phyloP scores from a whole-genome alignment of 2,329 filamentous ascomycete genomes.

The Ophiostoma populinum region DNA sequence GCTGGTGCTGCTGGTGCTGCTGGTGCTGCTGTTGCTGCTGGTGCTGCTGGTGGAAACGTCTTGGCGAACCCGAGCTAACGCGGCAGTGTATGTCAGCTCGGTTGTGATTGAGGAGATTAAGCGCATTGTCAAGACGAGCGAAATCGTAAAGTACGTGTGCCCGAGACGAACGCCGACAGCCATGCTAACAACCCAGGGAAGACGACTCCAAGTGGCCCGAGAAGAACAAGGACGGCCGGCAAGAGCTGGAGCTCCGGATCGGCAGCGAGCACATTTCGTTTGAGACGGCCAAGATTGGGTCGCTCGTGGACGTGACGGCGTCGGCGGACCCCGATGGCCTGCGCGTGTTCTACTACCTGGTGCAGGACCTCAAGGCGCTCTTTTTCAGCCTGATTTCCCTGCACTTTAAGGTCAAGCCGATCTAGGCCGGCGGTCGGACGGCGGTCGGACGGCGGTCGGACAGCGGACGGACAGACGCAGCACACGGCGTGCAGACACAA shows the following conservation, averaged over 20 bases:
- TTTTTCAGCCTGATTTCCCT: slow-evolving; percentile 92
- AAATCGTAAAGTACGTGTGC: slow-evolving; percentile 75
- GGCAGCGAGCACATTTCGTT: slow-evolving; percentile 96
- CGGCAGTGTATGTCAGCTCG: slow-evolving; percentile 82
- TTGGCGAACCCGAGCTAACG: slow-evolving; percentile 4
- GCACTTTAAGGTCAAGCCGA: slow-evolving; percentile 91
- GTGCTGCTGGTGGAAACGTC: too few species aligned
- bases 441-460: background rate
- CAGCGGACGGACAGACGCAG: background rate
- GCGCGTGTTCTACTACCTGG: slow-evolving; percentile 95
- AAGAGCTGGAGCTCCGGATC: slow-evolving; percentile 86
- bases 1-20: too few species aligned
- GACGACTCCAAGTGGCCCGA: slow-evolving; percentile 97
- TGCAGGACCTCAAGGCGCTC: slow-evolving; percentile 90
- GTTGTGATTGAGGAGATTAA: slow-evolving; percentile 86
- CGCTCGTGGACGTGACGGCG: slow-evolving; percentile 88
- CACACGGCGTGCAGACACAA: background rate
- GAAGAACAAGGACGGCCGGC: slow-evolving; percentile 96
- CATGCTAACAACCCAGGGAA: slow-evolving; percentile 41
- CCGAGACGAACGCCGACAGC: too few species aligned
- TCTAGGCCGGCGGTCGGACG: slow-evolving; percentile 22
- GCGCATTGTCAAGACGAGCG: slow-evolving; percentile 89
- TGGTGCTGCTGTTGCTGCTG: too few species aligned
- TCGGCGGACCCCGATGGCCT: slow-evolving; percentile 91
- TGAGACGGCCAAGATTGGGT: slow-evolving; percentile 98